Percentiles rank a stretch among this genome's conserved stretches.
Conservation (phyloP, 257 asterid species). For the Lantana camara region DNA sequence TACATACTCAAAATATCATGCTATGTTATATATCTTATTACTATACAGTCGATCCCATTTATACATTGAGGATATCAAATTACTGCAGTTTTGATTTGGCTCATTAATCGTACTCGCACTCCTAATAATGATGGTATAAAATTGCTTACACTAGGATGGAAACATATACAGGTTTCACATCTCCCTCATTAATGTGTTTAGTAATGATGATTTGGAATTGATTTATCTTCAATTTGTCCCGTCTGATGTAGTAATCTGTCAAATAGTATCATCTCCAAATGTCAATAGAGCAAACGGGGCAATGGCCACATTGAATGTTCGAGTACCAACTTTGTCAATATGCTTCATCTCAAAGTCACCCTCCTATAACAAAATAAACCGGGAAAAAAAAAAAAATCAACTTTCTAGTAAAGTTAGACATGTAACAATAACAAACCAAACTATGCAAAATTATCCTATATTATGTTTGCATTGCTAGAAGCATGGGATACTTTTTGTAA, state of each 20-base stretch:
- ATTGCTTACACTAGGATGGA: constrained; percentile 14
- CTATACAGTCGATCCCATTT: constrained; percentile 6
- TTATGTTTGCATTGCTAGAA: too few relatives aligned
- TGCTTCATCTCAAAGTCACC: constrained; percentile 88
- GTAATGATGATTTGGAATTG: constrained; percentile 1
- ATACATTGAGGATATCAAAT: constrained; percentile 1
- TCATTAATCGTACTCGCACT: constrained; percentile 13
- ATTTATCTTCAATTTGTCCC: background rate
- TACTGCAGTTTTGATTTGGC: background rate
- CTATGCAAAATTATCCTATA: too few relatives aligned
- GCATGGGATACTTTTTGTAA: too few relatives aligned
- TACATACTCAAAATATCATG: background rate
- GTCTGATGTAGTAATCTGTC: constrained; percentile 24
- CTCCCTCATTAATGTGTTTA: too few relatives aligned
- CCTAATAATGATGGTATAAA: background rate
- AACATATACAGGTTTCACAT: constrained; percentile 8
- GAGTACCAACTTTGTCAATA: constrained; percentile 53
- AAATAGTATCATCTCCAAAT: constrained; percentile 50
- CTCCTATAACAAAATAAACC: constrained; percentile 44
- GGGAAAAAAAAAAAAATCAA: constrained; percentile 19
- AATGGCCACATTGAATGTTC: constrained; percentile 61
- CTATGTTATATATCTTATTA: background rate
- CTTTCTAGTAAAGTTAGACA: background rate
- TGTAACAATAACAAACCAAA: background rate
- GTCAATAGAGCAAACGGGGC: constrained; percentile 73